phyloP scores from a whole-genome alignment of 495 filamentous ascomycete species.

The Podospora conica region DNA sequence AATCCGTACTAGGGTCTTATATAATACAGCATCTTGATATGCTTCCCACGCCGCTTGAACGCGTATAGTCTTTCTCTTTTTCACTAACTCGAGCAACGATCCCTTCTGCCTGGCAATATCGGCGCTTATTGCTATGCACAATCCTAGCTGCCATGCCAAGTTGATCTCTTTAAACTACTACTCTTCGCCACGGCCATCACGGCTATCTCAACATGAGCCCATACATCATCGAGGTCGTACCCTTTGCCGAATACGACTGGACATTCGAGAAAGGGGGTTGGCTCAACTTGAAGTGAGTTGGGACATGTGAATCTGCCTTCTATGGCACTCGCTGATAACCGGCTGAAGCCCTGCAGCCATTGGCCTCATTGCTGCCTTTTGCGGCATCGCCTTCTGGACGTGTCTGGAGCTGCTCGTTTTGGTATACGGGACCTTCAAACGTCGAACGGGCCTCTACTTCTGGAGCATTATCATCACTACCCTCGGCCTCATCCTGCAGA shows the following conservation, averaged over 20 bases:
- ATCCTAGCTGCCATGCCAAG: neutral
- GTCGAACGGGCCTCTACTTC: slow-evolving; percentile 28
- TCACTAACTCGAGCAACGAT: neutral
- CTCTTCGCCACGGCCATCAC: neutral
- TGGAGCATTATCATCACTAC: slow-evolving; percentile 38
- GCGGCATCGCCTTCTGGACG: slow-evolving; percentile 33
- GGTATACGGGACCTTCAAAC: slow-evolving; percentile 26
- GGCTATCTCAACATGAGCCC: neutral
- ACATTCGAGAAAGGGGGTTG: slow-evolving; percentile 5
- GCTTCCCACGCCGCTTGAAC: neutral
- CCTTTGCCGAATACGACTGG: slow-evolving; percentile 2
- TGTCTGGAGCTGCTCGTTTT: slow-evolving; percentile 20
- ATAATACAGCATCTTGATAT: neutral
- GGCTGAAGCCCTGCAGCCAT: neutral
- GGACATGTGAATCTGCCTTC: neutral
- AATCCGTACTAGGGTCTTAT: neutral
- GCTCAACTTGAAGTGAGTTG: slow-evolving; percentile 3
- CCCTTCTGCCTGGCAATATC: neutral
- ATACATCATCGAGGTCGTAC: slow-evolving; percentile 8
- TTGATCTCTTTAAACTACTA: neutral
- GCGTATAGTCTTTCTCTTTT: neutral
- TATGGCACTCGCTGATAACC: neutral
- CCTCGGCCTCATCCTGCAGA: slow-evolving; percentile 28
- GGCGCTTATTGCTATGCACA: neutral
- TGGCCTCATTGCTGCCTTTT: slow-evolving; percentile 16